A percentile compares a stretch with the other conserved stretches of the same genome.
phyloP scores from a whole-genome alignment of 768 basidiomycete species.

The Phanerochaete sordida region DNA sequence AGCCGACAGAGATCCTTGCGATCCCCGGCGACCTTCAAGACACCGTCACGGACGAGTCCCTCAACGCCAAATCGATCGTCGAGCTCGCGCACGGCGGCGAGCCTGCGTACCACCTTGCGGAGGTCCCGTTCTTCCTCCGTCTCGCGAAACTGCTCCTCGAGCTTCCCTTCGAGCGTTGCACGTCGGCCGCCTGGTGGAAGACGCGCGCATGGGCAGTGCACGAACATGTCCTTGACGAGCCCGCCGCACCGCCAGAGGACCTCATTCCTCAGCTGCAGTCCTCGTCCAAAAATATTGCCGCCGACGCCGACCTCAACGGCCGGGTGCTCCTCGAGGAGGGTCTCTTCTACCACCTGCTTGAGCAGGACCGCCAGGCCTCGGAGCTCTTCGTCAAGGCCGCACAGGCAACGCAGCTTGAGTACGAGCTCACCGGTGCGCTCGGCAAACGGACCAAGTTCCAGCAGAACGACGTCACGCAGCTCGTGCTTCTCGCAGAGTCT shows the following conservation, averaged over 20 bases:
- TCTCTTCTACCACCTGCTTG: constrained; percentile 70
- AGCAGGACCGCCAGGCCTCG: constrained; percentile 74
- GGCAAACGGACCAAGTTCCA: constrained; percentile 96
- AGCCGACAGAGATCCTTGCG: constrained; percentile 35
- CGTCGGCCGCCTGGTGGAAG: constrained; percentile 75
- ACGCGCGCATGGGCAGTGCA: constrained; percentile 72
- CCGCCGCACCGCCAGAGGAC: constrained; percentile 53
- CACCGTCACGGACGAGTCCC: constrained; percentile 35
- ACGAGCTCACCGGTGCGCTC: constrained; percentile 88
- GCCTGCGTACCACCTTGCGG: constrained; percentile 91
- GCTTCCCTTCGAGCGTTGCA: constrained; percentile 44
- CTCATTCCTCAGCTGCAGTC: constrained; percentile 39
- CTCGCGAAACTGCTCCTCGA: constrained; percentile 70
- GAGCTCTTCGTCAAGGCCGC: constrained; percentile 78
- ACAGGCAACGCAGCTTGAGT: constrained; percentile 72
- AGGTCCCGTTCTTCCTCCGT: constrained; percentile 64
- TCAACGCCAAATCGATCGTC: constrained; percentile 66
- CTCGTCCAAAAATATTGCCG: constrained; percentile 35
- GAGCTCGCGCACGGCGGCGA: constrained; percentile 86
- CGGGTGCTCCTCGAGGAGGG: constrained; percentile 74
- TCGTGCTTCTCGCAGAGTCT: constrained; percentile 92
- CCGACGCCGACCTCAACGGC: constrained; percentile 64
- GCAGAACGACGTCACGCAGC: constrained; percentile 76
- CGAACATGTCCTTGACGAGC: constrained; percentile 80
- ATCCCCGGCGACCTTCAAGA: constrained; percentile 27